phyloP scores from a whole-genome alignment of 805 yeast species.

The Candida argentea region DNA sequence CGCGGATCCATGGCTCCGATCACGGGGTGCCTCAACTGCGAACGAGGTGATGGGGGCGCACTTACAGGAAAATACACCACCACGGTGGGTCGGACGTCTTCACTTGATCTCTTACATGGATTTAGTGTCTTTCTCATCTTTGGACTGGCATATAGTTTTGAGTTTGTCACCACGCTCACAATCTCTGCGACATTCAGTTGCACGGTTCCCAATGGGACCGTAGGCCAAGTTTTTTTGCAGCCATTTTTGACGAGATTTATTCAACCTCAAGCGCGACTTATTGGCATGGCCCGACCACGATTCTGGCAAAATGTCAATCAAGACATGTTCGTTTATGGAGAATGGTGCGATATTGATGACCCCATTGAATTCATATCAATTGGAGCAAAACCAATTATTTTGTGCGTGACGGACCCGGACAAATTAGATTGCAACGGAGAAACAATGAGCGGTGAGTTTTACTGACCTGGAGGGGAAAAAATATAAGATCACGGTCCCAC shows the following conservation, averaged over 20 bases:
- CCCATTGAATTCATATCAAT: slow-evolving; percentile 1
- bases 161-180: slow-evolving; percentile 4
- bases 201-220: slow-evolving; percentile 8
- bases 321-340: no score
- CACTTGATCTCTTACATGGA: slow-evolving; percentile 6
- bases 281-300: no score
- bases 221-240: slow-evolving; percentile 13
- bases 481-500: no score
- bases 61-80: slow-evolving; percentile 8
- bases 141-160: slow-evolving; percentile 1
- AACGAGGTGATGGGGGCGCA: slow-evolving; percentile 13
- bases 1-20: slow-evolving; percentile 8
- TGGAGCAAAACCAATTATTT: slow-evolving; percentile 7
- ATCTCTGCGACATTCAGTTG: slow-evolving; percentile 9
- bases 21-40: slow-evolving; percentile 11
- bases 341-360: slow-evolving; percentile 4
- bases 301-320: no score
- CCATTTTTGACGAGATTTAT: slow-evolving; percentile 8
- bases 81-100: slow-evolving; percentile 7
- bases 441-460: no score
- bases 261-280: no score
- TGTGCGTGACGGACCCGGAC: slow-evolving; percentile 11
- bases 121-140: not conserved
- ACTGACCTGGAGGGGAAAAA: no score
- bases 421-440: slow-evolving; percentile 5